phyloP scores from a whole-genome alignment of 2,329 filamentous ascomycete species.

The Talaromyces funiculosus region DNA sequence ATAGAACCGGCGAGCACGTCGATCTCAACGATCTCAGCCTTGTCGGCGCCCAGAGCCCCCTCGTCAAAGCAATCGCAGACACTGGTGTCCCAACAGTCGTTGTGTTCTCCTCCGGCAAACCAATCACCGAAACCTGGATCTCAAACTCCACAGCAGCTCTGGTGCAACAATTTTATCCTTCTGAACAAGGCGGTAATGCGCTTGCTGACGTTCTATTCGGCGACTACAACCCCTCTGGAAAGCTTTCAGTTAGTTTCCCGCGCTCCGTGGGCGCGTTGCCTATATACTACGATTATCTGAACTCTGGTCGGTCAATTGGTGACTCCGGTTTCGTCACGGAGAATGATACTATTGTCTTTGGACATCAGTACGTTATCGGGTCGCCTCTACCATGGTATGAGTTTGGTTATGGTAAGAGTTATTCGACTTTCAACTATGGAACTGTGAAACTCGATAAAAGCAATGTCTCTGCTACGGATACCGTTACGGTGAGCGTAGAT shows the following conservation, averaged over 20 bases:
- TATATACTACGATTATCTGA: constrained; percentile 67
- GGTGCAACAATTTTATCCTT: constrained; percentile 70
- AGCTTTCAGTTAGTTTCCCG: constrained; percentile 62
- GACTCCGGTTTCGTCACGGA: constrained; percentile 48
- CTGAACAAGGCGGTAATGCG: constrained; percentile 61
- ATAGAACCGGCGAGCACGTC: constrained; percentile 63
- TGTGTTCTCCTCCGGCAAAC: constrained; percentile 65
- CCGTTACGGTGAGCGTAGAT: constrained; percentile 54
- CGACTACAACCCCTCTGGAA: constrained; percentile 60
- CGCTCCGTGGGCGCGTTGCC: constrained; percentile 62
- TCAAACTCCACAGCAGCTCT: constrained; percentile 59
- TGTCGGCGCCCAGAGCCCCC: constrained; percentile 62
- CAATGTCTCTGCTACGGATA: constrained; percentile 48
- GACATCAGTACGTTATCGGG: constrained; percentile 59
- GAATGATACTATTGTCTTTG: constrained; percentile 60
- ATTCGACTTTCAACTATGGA: constrained; percentile 57
- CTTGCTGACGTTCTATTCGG: constrained; percentile 63
- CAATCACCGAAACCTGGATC: constrained; percentile 68
- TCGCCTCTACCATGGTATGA: constrained; percentile 56
- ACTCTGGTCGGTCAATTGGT: constrained; percentile 54
- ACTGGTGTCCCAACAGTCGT: constrained; percentile 64
- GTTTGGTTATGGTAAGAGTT: constrained; percentile 63
- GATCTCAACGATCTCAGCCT: constrained; percentile 60
- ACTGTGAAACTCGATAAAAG: constrained; percentile 31
- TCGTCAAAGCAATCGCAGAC: constrained; percentile 62